Percentiles rank a stretch among this genome's conserved stretches.
Evolutionary conservation across 345 rosid species (phyloP).

Genomic region (Atalantia buxifolia): DNA sequence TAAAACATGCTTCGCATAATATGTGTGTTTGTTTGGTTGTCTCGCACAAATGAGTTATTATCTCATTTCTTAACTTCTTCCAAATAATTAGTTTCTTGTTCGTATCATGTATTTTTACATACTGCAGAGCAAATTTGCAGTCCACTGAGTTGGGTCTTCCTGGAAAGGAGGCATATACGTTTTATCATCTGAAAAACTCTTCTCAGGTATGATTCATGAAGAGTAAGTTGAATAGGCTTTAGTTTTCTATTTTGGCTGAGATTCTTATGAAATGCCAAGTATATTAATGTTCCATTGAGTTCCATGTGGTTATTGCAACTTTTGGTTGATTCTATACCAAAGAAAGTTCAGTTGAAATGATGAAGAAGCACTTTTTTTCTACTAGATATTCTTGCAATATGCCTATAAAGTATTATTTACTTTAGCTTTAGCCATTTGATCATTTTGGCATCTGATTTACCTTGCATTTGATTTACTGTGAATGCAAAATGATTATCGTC

Average conservation of each 20-base stretch:
- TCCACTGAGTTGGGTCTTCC: slow-evolving; percentile 31
- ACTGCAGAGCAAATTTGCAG: slow-evolving; percentile 40
- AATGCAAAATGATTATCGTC: neutral
- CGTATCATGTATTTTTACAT: slow-evolving; percentile 4
- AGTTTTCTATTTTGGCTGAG: slow-evolving; percentile 11
- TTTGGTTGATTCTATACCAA: neutral
- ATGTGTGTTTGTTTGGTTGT: neutral
- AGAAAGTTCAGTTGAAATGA: neutral
- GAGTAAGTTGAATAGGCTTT: neutral
- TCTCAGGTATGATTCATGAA: slow-evolving; percentile 56
- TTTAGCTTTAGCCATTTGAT: neutral
- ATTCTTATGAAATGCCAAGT: neutral
- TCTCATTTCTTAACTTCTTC: slow-evolving; percentile 7
- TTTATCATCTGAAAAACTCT: slow-evolving; percentile 73
- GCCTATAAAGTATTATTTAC: neutral
- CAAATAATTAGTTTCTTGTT: slow-evolving; percentile 13
- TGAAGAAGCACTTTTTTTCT: neutral
- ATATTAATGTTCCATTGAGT: neutral
- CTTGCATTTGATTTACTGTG: neutral
- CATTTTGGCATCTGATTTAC: neutral
- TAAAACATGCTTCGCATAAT: neutral
- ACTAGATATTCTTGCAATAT: neutral
- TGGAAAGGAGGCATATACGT: slow-evolving; percentile 44
- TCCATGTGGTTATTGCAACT: neutral
- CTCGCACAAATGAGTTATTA: neutral